Conservation (phyloP, 352 stramenopile genomes). For the Globisporangium apiculatum region DNA sequence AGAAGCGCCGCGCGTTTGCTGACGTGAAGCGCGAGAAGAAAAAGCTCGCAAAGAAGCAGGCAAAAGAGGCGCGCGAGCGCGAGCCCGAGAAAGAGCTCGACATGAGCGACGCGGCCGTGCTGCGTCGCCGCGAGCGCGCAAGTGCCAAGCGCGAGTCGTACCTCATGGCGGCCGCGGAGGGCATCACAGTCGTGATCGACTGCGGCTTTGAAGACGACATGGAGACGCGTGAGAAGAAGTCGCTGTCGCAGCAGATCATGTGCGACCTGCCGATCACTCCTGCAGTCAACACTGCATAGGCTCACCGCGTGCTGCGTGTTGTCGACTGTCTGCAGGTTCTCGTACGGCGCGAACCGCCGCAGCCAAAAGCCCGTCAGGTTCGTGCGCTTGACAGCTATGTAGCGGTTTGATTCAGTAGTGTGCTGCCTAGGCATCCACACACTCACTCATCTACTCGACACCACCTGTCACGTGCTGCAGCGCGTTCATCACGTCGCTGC, state of each 20-base stretch:
- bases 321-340: slow-evolving; percentile 46
- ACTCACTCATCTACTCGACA: not conserved
- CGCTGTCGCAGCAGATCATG: slow-evolving; percentile 92
- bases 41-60: slow-evolving; percentile 56
- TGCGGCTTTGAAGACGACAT: slow-evolving; percentile 93
- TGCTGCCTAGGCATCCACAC: too few species aligned
- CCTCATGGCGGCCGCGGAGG: slow-evolving; percentile 81
- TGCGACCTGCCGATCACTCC: slow-evolving; percentile 1
- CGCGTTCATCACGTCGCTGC: slow-evolving; percentile 60
- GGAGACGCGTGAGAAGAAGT: slow-evolving; percentile 90
- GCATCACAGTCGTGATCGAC: slow-evolving; percentile 87
- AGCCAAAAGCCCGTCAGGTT: slow-evolving; percentile 49
- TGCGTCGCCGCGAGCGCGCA: slow-evolving; percentile 44
- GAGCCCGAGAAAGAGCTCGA: slow-evolving; percentile 46
- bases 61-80: slow-evolving; percentile 25
- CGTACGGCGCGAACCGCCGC: slow-evolving; percentile 69
- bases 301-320: too few species aligned
- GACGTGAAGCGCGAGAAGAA: slow-evolving; percentile 85
- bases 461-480: slow-evolving; percentile 11
- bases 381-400: not conserved
- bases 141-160: slow-evolving; percentile 69
- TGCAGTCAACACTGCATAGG: not conserved
- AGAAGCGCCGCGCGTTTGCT: slow-evolving; percentile 57
- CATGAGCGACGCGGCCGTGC: slow-evolving; percentile 73
- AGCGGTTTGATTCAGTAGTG: too few species aligned